Evolutionary conservation across 768 basidiomycete genomes (phyloP), one percentile per base, ranked within the genome.

Genomic region (Boletus rufocinnamomeus): DNA sequence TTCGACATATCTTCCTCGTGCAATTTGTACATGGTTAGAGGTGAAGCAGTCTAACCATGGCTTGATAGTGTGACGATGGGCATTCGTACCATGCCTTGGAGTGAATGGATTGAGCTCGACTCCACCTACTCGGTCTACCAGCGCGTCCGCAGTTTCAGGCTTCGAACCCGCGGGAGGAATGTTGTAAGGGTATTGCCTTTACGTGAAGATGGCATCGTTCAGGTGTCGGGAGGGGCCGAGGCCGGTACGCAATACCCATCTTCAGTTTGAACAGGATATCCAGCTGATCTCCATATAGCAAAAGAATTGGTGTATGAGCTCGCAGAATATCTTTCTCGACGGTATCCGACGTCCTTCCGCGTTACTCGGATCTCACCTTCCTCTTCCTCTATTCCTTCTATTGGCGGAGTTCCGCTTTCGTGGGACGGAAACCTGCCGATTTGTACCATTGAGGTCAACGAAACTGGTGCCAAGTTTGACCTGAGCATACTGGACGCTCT

Each of bases 71-170:
- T 87, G 43, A 89, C 85, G 34, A 89, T 88, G 85, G 86, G 83
- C 60, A 82, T 87, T 64, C 80, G 84, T 40, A 73, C 67, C 50
- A 88, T 90, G 86, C 76, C 75, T 10, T 91, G 85, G 84, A 78
- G 80, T 41, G 82, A 86, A 53, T 90, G 88, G 89, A 83, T 91
- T 47, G 86, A 89, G 75, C 77, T 89, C 34, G 89, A 89, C 69
- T 77, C 80, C 54, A 74, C 82, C 54, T 87, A 83, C 65, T 67
- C 75, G 19, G 63, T 68, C 21, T 86, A 84, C 65, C 81, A 88
- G 66, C 73, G 72, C 9, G 80, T 91, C 43, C 81, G 83, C 50
- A 71, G 75, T n/a, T 77, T 80, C 56, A 82, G 88, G 44, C 76
- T 88, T 59, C 46, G 53, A 10, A 83, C 79, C 14, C 80, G 83